A percentile compares a stretch with the other conserved stretches of the same genome.
These are phyloP conservation scores for Effrenium voratum DNA, from an alignment of 73 alveolate species.

Conservation along the genomic window DNA sequence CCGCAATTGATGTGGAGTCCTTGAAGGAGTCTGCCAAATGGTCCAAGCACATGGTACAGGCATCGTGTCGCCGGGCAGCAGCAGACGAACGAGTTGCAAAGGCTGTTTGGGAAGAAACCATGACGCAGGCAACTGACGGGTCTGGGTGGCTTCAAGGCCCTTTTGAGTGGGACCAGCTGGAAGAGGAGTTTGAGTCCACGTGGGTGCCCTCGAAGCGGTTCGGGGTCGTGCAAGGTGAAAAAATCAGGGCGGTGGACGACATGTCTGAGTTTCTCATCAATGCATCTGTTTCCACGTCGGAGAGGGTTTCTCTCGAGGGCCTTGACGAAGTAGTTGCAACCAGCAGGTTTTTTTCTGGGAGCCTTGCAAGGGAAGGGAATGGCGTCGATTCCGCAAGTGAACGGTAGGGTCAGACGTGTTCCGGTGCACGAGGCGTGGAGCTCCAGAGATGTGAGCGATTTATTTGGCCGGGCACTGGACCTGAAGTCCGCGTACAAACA, in stretches of 20 bases:
- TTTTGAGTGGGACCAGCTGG: neutral
- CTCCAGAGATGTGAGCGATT: neutral
- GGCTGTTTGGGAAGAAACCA: neutral
- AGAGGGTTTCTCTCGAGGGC: neutral
- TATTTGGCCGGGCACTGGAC: neutral
- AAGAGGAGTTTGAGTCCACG: neutral
- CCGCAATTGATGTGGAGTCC: neutral
- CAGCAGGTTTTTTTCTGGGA: neutral
- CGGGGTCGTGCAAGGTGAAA: neutral
- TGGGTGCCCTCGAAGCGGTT: neutral
- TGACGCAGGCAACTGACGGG: neutral
- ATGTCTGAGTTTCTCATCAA: neutral
- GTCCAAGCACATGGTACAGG: neutral
- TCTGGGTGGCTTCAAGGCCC: constrained; percentile 23
- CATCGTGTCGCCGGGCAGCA: neutral
- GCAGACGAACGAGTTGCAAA: neutral
- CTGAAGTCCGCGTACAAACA: constrained; percentile 25
- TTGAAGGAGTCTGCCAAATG: neutral
- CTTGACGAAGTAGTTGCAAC: neutral
- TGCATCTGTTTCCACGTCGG: neutral
- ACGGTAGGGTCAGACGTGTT: neutral
- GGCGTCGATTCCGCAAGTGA: neutral
- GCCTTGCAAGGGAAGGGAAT: neutral
- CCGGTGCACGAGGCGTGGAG: neutral
- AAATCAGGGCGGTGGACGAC: neutral